These are phyloP conservation scores for Coniochaeta hoffmannii DNA, from an alignment of 2,329 filamentous ascomycete species.

Conservation along the genomic window DNA sequence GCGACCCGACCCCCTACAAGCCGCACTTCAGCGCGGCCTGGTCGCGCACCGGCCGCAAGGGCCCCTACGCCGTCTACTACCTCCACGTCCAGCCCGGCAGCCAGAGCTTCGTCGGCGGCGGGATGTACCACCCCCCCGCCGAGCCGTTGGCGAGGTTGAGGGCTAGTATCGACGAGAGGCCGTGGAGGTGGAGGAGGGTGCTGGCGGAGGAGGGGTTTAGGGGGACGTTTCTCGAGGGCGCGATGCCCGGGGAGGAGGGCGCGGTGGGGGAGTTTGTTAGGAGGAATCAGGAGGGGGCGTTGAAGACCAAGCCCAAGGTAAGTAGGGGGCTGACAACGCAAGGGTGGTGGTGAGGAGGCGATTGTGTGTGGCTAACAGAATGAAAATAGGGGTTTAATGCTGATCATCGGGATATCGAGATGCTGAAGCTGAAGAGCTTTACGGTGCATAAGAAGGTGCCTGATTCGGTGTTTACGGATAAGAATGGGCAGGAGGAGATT, in stretches of 20 bases:
- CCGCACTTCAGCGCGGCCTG: constrained; percentile 79
- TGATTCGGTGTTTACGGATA: constrained; percentile 56
- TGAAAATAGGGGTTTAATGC: constrained; percentile 59
- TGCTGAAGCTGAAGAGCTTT: constrained; percentile 75
- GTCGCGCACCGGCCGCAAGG: constrained; percentile 82
- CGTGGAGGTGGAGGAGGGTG: constrained; percentile 60
- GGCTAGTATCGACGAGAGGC: constrained; percentile 66
- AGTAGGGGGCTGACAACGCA: constrained; percentile 17
- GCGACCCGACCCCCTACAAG: constrained; percentile 85
- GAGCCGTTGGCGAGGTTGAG: constrained; percentile 60
- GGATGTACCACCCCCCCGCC: constrained; percentile 72
- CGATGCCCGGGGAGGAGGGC: constrained; percentile 38
- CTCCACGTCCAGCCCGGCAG: constrained; percentile 66
- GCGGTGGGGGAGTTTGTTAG: constrained; percentile 61
- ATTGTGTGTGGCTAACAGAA: constrained; percentile 3
- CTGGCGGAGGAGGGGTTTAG: constrained; percentile 56
- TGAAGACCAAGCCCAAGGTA: constrained; percentile 85
- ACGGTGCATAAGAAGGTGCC: constrained; percentile 61
- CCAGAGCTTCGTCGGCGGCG: constrained; percentile 68
- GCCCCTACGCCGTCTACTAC: constrained; percentile 84
- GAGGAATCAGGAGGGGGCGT: constrained; percentile 63
- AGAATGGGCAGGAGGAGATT: constrained; percentile 58
- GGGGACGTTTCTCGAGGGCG: constrained; percentile 52
- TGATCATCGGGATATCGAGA: constrained; percentile 70
- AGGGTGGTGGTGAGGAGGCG: background rate